Base-by-base conservation (phyloP, 2,329 filamentous ascomycete genomes). In the Alternaria sp. region DNA sequence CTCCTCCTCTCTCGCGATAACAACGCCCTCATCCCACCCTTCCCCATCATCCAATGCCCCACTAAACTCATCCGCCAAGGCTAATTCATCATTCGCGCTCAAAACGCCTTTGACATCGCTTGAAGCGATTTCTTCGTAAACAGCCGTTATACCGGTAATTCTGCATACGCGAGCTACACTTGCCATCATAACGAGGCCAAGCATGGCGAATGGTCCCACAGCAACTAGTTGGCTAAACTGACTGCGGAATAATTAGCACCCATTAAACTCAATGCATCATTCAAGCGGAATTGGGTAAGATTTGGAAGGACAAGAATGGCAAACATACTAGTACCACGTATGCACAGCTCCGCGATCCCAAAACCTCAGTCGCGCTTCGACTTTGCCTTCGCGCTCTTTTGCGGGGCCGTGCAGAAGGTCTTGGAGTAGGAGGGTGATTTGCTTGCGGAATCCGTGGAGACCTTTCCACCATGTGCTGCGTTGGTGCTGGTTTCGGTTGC, bases 401-500 rank as follows among this genome's bases (percentile, higher is more conserved):
- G n/a, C 20, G 3, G 26, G 38, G 2, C 65, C 71, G 61, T 68
- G 71, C 28, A 68, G 63, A 24, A 78, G 53, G 11, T 76, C 75
- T 1, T 63, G 59, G 1, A 84, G 69, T 3, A 97, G 80, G 55
- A 85, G 84, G 8, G 80, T 79, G 8, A 90, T 76, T 57, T 88
- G 84, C 47, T 91, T 90, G 36, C 92, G 88, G 65, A 97, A 84
- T 65, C 90, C 85, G 54, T 85, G 85, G 62, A 97, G 87, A 71
- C 82, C 83, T 70, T 88, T 87, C 88, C 91, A 98, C 94, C 94
- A 99, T 74, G 88, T 87, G 30, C 89, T 86, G 63, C 86, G 84
- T 56, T 89, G 89, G 78, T 98, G 94, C 81, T 98, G 94, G 81
- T 97, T 98, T 74, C 89, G 90, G 82, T 97, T 95, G 71, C 93